Evolutionary conservation across 768 basidiomycete genomes (phyloP).

Genomic region (Tubosaeta brunneosetosa): DNA sequence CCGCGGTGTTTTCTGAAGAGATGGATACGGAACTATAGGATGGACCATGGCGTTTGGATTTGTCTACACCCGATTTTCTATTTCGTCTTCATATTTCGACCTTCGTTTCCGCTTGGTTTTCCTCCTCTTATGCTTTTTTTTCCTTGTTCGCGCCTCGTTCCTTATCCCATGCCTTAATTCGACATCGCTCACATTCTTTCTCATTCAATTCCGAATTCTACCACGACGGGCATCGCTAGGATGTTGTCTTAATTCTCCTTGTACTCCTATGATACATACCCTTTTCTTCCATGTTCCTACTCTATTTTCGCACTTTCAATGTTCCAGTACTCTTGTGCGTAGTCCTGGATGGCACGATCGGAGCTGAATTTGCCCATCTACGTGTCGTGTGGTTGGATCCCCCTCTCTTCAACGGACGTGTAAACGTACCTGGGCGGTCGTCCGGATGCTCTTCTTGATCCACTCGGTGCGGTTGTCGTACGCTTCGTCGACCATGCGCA

Average conservation of each 20-base stretch:
- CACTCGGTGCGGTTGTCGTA: constrained; percentile 82
- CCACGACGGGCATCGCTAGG: constrained; percentile 11
- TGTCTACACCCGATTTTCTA: not conserved
- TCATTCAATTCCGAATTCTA: constrained; percentile 8
- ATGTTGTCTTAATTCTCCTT: constrained; percentile 6
- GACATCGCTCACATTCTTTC: constrained; percentile 7
- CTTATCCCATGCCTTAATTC: not conserved
- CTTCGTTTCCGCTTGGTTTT: not conserved
- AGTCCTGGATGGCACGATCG: constrained; percentile 88
- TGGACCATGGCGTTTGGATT: not conserved
- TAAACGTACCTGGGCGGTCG: constrained; percentile 69
- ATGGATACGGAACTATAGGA: not conserved
- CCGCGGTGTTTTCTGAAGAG: constrained; percentile 1
- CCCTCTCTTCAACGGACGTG: constrained; percentile 46
- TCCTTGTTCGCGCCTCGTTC: not conserved
- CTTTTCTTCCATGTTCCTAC: constrained; percentile 6
- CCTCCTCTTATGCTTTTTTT: not conserved
- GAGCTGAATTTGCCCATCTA: constrained; percentile 96
- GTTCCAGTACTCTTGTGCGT: constrained; percentile 87
- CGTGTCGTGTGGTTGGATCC: constrained; percentile 35
- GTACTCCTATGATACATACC: constrained; percentile 12
- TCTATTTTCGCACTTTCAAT: constrained; percentile 46
- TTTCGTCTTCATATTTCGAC: not conserved
- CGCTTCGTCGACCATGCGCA: constrained; percentile 83
- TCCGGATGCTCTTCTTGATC: constrained; percentile 87